A percentile compares a stretch with the other conserved stretches of the same genome.
These are phyloP conservation scores for Fusarium vanettenii DNA, from an alignment of 2,329 filamentous ascomycete species.

Conservation along the genomic window DNA sequence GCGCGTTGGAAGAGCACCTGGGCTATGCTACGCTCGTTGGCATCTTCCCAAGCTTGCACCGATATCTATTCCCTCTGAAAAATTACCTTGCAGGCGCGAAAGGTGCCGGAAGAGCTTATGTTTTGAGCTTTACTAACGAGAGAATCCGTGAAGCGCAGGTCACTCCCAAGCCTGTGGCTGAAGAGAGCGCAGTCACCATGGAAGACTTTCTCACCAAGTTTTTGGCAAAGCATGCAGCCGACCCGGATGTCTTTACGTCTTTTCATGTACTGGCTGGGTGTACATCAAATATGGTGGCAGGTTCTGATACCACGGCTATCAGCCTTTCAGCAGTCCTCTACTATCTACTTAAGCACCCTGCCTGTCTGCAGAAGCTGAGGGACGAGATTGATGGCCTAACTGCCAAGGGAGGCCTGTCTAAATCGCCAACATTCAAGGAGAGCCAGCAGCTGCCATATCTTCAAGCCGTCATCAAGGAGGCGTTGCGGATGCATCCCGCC, in stretches of 20 bases:
- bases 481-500: constrained; percentile 36
- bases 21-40: constrained; percentile 42
- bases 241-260: constrained; percentile 24
- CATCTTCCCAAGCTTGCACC: constrained; percentile 33
- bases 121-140: constrained; percentile 28
- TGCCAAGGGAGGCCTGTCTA: constrained; percentile 3
- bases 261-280: constrained; percentile 36
- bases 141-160: constrained; percentile 26
- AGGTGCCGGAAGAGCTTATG: constrained; percentile 25
- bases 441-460: constrained; percentile 34
- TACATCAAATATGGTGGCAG: constrained; percentile 37
- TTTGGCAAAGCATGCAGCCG: constrained; percentile 24
- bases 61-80: constrained; percentile 24
- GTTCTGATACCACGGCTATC: constrained; percentile 39
- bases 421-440: constrained; percentile 27
- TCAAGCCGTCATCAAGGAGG: constrained; percentile 38
- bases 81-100: constrained; percentile 37
- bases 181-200: constrained; percentile 5
- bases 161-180: constrained; percentile 15
- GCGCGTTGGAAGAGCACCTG: constrained; percentile 37
- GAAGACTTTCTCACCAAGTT: constrained; percentile 41
- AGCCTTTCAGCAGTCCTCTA: constrained; percentile 35
- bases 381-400: constrained; percentile 13
- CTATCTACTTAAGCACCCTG: constrained; percentile 22
- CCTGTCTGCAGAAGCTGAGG: constrained; percentile 9